phyloP scores from a whole-genome alignment of 1,139 yeast species.

The Fermentozyma sake region DNA sequence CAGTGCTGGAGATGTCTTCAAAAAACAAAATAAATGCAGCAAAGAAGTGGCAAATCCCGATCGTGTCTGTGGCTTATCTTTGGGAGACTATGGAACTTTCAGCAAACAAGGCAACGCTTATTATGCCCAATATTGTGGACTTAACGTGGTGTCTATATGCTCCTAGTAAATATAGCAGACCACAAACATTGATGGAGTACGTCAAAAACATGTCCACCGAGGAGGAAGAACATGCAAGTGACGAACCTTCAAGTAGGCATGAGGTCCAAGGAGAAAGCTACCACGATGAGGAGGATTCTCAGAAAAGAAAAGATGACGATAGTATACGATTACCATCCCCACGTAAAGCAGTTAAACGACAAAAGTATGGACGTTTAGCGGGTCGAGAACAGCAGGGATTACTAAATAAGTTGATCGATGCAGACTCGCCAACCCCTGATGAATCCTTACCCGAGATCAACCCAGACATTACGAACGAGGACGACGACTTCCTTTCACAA shows the following conservation, averaged over 20 bases:
- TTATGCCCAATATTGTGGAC: slow-evolving; percentile 35
- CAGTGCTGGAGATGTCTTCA: slow-evolving; percentile 41
- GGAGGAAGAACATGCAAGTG: slow-evolving; percentile 4
- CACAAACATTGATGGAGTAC: slow-evolving; percentile 31
- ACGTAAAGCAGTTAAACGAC: slow-evolving; percentile 23
- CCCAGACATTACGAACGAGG: slow-evolving; percentile 16
- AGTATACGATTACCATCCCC: slow-evolving; percentile 36
- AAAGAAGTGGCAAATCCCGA: slow-evolving; percentile 52
- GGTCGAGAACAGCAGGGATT: slow-evolving; percentile 15
- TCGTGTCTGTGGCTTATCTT: slow-evolving; percentile 49
- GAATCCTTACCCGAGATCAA: slow-evolving; percentile 4
- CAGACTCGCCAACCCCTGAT: slow-evolving; percentile 6
- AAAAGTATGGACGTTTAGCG: slow-evolving; percentile 33
- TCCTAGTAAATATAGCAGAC: slow-evolving; percentile 23
- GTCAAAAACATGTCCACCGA: slow-evolving; percentile 16
- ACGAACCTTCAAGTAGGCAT: background rate
- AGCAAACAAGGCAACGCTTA: slow-evolving; percentile 10
- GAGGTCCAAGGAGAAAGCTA: slow-evolving; percentile 1
- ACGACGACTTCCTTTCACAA: slow-evolving; percentile 22
- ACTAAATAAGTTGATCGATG: slow-evolving; percentile 10
- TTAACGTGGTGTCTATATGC: slow-evolving; percentile 52
- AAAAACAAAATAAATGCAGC: slow-evolving; percentile 54
- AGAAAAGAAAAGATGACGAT: slow-evolving; percentile 1
- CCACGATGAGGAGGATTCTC: slow-evolving; percentile 3
- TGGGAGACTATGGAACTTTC: slow-evolving; percentile 40